Evolutionary conservation across 1,284 basidiomycete species (phyloP), one percentile per base, ranked within the genome.

Genomic region (Prillingera fragicola): DNA sequence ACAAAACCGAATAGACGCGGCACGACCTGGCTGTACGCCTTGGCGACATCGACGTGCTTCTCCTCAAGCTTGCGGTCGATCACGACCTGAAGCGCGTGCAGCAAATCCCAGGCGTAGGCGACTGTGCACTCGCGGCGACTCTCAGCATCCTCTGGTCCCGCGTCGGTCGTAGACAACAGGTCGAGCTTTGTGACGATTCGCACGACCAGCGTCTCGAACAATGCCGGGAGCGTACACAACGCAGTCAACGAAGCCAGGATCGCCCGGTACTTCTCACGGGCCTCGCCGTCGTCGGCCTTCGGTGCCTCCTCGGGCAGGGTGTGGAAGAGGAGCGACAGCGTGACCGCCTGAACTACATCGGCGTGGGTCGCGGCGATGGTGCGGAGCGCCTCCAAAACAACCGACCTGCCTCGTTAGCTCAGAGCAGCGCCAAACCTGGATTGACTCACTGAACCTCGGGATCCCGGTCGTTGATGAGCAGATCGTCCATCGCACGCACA

Each of bases 181-280:
- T 90, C 85, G 21, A 97, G 74, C 66, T 89, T 88, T 2, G 84
- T 82, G 1, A 78, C 80, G 10, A 97, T 73, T 18, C 85, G 81
- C 34, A 89, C 78, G 29, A 89, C 80, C 23, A 97, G 77, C 6
- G 78, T 83, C 63, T 90, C 87, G 68, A 95, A 97, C 21, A 97
- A 76, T 18, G 81, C 77, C 0, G 85, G 77, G 34, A 84, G 80
- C 3, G 79, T 67, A 63, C 89, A 94, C 12, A 99, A 77, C 10
- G 76, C 78, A 29, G 81, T 78, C 21, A 98, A 77, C 4, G 84
- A 80, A 2, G 77, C 74, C 24, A 98, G 79, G 13, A 80, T 80
- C 15, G 77, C 77, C 72, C 86, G 84, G 62, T 81, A 85, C 38
- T 76, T 76, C 13, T 77, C 73, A 25, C 85, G 80, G 24, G 80